phyloP scores from a whole-genome alignment of 805 yeast species.

The Naumovozyma dairenensis region DNA sequence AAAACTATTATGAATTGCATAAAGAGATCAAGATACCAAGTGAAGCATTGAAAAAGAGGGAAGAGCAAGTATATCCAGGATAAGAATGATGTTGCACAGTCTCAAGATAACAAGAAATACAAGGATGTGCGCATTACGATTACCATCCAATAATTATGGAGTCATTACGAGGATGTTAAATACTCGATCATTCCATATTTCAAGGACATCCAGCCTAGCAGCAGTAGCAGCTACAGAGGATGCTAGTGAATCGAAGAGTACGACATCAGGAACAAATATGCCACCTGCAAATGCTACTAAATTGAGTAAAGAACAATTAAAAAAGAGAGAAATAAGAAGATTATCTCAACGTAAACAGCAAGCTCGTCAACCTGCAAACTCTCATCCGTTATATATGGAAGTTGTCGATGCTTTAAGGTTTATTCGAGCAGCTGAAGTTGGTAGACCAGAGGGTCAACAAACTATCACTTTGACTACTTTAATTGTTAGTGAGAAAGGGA shows the following conservation, averaged over 20 bases:
- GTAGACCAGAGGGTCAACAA: constrained; percentile 62
- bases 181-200: background rate
- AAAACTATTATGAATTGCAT: no score
- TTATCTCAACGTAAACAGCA: constrained; percentile 29
- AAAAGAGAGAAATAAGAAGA: constrained; percentile 31
- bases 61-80: no score
- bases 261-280: background rate
- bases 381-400: constrained; percentile 58
- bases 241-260: background rate
- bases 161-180: background rate
- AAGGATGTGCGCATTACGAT: no score
- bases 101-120: no score
- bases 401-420: constrained; percentile 65
- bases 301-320: constrained; percentile 24
- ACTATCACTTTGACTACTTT: constrained; percentile 58
- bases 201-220: constrained; percentile 1
- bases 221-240: constrained; percentile 11
- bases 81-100: no score
- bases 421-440: constrained; percentile 84
- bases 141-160: background rate
- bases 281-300: constrained; percentile 10
- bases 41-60: no score
- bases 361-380: constrained; percentile 37
- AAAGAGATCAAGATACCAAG: no score
- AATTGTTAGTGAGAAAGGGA: constrained; percentile 66